phyloP scores from a whole-genome alignment of 2,329 filamentous ascomycete genomes.

The Fusarium agapanthi region DNA sequence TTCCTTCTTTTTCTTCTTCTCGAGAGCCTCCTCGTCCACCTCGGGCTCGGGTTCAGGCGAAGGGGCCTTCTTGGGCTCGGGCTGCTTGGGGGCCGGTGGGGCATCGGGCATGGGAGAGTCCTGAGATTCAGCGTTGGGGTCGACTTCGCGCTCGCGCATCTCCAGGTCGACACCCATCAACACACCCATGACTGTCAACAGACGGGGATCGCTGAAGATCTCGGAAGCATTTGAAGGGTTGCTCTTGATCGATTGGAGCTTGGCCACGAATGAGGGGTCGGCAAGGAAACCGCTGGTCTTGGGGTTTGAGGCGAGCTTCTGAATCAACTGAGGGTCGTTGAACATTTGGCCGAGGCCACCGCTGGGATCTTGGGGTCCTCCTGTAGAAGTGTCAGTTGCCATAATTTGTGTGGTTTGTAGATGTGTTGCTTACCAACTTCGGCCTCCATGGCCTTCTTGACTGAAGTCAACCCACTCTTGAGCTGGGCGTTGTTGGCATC shows the following conservation, averaged over 20 bases:
- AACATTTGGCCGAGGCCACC: slow-evolving; percentile 92
- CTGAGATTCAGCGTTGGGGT: slow-evolving; percentile 47
- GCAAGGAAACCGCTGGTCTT: slow-evolving; percentile 86
- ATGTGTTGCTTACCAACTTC: slow-evolving; percentile 47
- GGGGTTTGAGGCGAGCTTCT: slow-evolving; percentile 92
- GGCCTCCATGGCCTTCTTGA: slow-evolving; percentile 85
- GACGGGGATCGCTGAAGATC: slow-evolving; percentile 87
- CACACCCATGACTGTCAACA: slow-evolving; percentile 94
- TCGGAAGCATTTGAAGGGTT: slow-evolving; percentile 83
- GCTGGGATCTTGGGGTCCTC: slow-evolving; percentile 64
- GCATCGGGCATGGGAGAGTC: slow-evolving; percentile 83
- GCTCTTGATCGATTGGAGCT: slow-evolving; percentile 81
- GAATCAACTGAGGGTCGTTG: slow-evolving; percentile 86
- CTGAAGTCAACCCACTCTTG: slow-evolving; percentile 85
- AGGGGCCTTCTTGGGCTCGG: slow-evolving; percentile 64
- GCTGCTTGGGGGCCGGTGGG: slow-evolving; percentile 49
- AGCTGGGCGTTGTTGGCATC: slow-evolving; percentile 92
- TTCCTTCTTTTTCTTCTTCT: slow-evolving; percentile 90
- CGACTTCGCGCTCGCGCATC: slow-evolving; percentile 48
- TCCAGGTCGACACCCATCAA: slow-evolving; percentile 93
- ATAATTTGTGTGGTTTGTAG: not conserved
- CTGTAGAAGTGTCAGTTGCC: slow-evolving; percentile 27
- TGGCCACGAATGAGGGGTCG: slow-evolving; percentile 88
- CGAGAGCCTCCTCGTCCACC: slow-evolving; percentile 83
- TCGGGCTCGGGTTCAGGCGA: slow-evolving; percentile 71